Conservation (phyloP, 768 basidiomycete species). For the Clitopilus hobsonii region DNA sequence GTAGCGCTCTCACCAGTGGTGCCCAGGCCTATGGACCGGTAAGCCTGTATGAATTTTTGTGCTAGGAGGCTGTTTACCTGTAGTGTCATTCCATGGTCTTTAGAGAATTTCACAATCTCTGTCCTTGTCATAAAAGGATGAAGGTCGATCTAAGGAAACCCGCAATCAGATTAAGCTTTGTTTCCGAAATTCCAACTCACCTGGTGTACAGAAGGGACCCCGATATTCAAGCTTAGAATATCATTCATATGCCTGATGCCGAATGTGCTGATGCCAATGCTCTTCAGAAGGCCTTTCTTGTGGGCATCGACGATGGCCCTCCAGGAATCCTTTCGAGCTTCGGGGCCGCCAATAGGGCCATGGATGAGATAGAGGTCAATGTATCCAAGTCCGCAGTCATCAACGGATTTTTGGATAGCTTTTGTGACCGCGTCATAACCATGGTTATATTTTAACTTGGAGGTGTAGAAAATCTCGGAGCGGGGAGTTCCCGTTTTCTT, state of each 20-base stretch:
- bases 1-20: slow-evolving; percentile 61
- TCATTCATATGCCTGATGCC: slow-evolving; percentile 60
- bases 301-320: slow-evolving; percentile 60
- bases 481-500: slow-evolving; percentile 43
- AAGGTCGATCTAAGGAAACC: slow-evolving; percentile 36
- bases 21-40: slow-evolving; percentile 55
- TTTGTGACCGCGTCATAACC: slow-evolving; percentile 44
- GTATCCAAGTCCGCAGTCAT: slow-evolving; percentile 50
- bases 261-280: slow-evolving; percentile 63
- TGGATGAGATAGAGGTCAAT: slow-evolving; percentile 74
- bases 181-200: slow-evolving; percentile 21
- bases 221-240: slow-evolving; percentile 34
- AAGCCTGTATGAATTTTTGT: background rate
- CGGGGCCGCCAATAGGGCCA: slow-evolving; percentile 57
- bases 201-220: slow-evolving; percentile 59
- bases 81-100: slow-evolving; percentile 50
- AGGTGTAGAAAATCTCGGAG: slow-evolving; percentile 62
- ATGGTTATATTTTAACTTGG: slow-evolving; percentile 59
- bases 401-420: slow-evolving; percentile 48
- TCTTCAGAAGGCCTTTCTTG: slow-evolving; percentile 51
- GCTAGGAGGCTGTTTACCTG: slow-evolving; percentile 39
- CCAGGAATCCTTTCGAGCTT: slow-evolving; percentile 60
- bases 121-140: slow-evolving; percentile 69
- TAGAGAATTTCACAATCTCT: slow-evolving; percentile 58
- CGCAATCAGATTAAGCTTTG: slow-evolving; percentile 3